phyloP scores from a whole-genome alignment of 139 green algal species.

The Tetradesmus lagerheimii region DNA sequence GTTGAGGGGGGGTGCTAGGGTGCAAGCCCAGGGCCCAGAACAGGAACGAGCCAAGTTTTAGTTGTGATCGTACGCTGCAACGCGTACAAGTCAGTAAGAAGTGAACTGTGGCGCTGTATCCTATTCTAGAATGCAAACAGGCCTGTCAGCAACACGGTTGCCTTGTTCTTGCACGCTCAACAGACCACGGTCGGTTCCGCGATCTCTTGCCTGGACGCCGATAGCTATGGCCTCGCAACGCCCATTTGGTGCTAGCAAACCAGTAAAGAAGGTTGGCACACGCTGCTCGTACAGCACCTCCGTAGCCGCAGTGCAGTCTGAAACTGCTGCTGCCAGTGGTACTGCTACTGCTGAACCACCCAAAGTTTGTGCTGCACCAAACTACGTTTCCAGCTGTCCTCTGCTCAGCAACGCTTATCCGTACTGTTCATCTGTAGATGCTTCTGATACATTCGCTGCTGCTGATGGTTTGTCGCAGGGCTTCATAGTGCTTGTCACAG shows the following conservation, averaged over 20 bases:
- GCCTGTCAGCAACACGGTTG: not conserved
- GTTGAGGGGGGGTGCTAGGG: too few species aligned
- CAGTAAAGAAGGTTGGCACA: not conserved
- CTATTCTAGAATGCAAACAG: not conserved
- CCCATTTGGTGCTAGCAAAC: not conserved
- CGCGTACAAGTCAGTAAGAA: too few species aligned
- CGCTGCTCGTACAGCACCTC: not conserved
- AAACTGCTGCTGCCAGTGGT: not conserved
- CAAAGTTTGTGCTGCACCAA: not conserved
- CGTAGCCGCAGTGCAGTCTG: not conserved
- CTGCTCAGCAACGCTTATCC: too few species aligned
- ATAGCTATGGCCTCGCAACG: not conserved
- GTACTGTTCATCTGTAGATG: not conserved
- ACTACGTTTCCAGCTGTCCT: too few species aligned
- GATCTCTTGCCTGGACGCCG: not conserved
- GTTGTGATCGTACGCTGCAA: too few species aligned
- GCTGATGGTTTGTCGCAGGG: not conserved
- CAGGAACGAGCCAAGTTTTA: too few species aligned
- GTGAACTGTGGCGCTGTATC: too few species aligned
- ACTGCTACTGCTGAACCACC: not conserved
- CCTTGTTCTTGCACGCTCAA: not conserved
- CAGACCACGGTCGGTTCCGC: not conserved
- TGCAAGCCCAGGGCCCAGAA: too few species aligned
- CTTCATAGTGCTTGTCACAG: constrained; percentile 18
- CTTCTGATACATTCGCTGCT: not conserved